phyloP scores from a whole-genome alignment of 2,329 filamentous ascomycete species.

The Coleophoma cylindrospora region DNA sequence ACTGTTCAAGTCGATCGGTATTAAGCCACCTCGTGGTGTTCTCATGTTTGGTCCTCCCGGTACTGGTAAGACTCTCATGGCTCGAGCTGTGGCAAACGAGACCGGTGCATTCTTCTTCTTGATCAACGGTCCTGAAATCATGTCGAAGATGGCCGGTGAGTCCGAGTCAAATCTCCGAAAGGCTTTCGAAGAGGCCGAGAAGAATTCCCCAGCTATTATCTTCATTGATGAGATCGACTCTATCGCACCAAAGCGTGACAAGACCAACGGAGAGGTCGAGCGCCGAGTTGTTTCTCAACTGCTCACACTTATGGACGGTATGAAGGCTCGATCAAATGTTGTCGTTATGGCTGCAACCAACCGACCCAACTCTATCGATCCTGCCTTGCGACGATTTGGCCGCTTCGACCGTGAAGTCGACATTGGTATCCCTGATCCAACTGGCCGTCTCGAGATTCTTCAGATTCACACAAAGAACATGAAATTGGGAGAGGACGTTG shows the following conservation, averaged over 20 bases:
- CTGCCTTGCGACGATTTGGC: constrained; percentile 93
- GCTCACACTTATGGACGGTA: constrained; percentile 96
- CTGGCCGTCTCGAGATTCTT: constrained; percentile 96
- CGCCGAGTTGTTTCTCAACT: constrained; percentile 97
- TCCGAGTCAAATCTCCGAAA: constrained; percentile 97
- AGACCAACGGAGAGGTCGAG: constrained; percentile 99
- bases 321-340: constrained; percentile 98
- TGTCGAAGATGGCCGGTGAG: constrained; percentile 99
- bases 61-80: constrained; percentile 99
- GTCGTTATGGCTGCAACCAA: constrained; percentile 99
- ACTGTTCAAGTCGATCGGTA: constrained; percentile 99
- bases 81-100: constrained; percentile 96
- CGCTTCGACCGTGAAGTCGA: constrained; percentile 99
- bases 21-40: constrained; percentile 98
- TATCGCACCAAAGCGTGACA: constrained; percentile 98
- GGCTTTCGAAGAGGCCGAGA: constrained; percentile 99
- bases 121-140: constrained; percentile 98
- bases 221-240: constrained; percentile 99
- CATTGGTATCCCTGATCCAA: constrained; percentile 96
- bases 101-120: constrained; percentile 99
- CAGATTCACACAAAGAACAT: constrained; percentile 99
- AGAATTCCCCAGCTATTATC: constrained; percentile 98
- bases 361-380: constrained; percentile 97
- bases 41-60: constrained; percentile 94
- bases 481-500: constrained; percentile 96